phyloP scores from a whole-genome alignment of 768 basidiomycete species.

The Rhodotorula toruloides region DNA sequence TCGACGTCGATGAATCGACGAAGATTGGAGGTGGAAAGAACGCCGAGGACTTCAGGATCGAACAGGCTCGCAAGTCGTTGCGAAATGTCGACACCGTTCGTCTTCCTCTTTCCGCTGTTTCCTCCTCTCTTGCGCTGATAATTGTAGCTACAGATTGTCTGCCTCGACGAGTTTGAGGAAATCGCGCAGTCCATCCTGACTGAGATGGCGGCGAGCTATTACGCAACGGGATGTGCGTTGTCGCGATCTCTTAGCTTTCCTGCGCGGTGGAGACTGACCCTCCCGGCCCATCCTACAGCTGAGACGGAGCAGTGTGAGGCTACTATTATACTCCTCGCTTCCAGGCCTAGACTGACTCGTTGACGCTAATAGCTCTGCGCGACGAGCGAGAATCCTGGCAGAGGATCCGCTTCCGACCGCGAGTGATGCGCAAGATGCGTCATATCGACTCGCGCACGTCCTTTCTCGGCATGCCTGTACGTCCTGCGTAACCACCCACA shows the following conservation, averaged over 20 bases:
- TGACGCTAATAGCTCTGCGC: not conserved
- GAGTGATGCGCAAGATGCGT: conserved; percentile 38
- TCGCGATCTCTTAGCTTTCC: too few species aligned
- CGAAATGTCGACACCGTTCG: conserved; percentile 16
- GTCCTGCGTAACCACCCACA: conserved; percentile 54
- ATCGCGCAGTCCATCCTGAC: not conserved
- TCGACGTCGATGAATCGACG: conserved; percentile 1
- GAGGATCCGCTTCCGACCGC: conserved; percentile 34
- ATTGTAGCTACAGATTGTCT: conserved; percentile 6
- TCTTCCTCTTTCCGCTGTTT: conserved; percentile 50
- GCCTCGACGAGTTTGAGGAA: conserved; percentile 32
- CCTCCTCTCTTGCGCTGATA: conserved; percentile 54
- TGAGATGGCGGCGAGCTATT: conserved; percentile 10
- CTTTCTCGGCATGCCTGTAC: conserved; percentile 67
- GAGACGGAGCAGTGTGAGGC: conserved; percentile 20
- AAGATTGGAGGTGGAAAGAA: conserved; percentile 10
- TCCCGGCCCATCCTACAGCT: not conserved
- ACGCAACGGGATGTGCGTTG: conserved; percentile 14
- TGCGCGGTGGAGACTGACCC: not conserved
- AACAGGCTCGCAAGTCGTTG: conserved; percentile 11
- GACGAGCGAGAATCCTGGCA: conserved; percentile 13
- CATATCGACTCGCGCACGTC: conserved; percentile 45
- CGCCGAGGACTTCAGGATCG: conserved; percentile 16
- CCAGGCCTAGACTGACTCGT: too few species aligned
- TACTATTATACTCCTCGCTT: not conserved